Evolutionary conservation across 2,329 filamentous ascomycete species (phyloP).

Genomic region (Venturia effusa): DNA sequence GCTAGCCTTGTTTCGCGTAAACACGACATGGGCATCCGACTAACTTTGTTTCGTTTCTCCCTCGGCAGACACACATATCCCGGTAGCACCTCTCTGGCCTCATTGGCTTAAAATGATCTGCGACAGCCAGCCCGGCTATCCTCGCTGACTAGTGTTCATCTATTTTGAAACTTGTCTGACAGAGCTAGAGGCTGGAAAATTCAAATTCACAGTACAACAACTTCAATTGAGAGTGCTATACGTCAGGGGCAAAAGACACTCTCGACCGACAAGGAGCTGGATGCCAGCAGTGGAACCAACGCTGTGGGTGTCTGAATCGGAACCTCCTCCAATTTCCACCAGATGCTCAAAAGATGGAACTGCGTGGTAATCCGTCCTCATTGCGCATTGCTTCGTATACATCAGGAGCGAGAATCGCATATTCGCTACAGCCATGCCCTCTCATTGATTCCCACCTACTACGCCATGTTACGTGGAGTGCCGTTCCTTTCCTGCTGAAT

Average conservation of each 20-base stretch:
- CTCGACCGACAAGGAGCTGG: not conserved
- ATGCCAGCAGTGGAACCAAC: not conserved
- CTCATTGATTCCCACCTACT: not conserved
- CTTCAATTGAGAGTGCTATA: not conserved
- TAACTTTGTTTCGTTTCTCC: not conserved
- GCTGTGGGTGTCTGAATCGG: not conserved
- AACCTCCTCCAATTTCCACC: slow-evolving; percentile 2
- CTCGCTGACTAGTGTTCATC: not conserved
- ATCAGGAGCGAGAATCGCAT: not conserved
- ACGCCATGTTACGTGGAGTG: not conserved
- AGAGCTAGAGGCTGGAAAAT: not conserved
- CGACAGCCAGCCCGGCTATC: not conserved
- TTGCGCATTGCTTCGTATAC: slow-evolving; percentile 3
- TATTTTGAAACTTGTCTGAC: not conserved
- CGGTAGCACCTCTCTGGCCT: not conserved
- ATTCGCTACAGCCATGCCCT: not conserved
- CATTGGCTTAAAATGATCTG: not conserved
- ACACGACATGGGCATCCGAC: not conserved
- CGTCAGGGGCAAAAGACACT: not conserved
- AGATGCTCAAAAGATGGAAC: not conserved
- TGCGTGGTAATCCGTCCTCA: not conserved
- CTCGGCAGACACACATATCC: not conserved
- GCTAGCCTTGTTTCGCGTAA: not conserved
- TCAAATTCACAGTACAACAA: not conserved
- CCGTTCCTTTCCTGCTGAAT: not conserved